Evolutionary conservation across 805 yeast genomes (phyloP).

Genomic region (Teunomyces lycoperdinae): DNA sequence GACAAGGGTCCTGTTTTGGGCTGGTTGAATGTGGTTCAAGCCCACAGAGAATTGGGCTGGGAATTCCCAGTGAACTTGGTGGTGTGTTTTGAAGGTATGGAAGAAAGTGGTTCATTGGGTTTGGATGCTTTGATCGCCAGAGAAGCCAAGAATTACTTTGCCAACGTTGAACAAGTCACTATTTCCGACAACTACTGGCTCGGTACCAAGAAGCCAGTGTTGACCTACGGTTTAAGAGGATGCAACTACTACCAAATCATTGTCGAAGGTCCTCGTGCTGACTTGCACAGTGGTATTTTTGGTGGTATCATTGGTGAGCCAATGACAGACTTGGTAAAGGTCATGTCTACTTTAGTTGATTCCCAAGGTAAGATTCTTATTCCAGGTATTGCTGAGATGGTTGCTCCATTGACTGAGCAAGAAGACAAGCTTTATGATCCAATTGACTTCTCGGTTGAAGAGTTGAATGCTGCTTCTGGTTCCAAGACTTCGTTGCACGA

Average conservation of each 20-base stretch:
- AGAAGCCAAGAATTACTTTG: constrained; percentile 80
- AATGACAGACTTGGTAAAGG: constrained; percentile 83
- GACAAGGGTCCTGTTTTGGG: constrained; percentile 98
- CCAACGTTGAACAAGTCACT: constrained; percentile 89
- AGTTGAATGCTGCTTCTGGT: constrained; percentile 85
- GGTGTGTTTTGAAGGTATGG: constrained; percentile 98
- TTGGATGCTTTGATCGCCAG: constrained; percentile 76
- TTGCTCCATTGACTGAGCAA: constrained; percentile 82
- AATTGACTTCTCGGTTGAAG: constrained; percentile 81
- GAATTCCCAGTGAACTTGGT: constrained; percentile 92
- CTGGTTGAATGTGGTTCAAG: constrained; percentile 91
- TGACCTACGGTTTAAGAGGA: constrained; percentile 97
- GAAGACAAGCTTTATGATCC: constrained; percentile 79
- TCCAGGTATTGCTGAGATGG: constrained; percentile 91
- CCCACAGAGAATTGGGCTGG: constrained; percentile 78
- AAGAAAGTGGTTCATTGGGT: constrained; percentile 94
- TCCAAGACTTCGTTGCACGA: constrained; percentile 77
- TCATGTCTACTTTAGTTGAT: constrained; percentile 76
- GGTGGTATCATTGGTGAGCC: constrained; percentile 99
- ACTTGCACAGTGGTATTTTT: constrained; percentile 93
- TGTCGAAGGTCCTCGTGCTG: constrained; percentile 92
- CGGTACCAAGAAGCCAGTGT: constrained; percentile 94
- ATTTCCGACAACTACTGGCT: constrained; percentile 98
- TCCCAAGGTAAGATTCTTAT: constrained; percentile 78
- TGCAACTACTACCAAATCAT: constrained; percentile 86